Evolutionary conservation across 192 early-diverging fungal genomes (phyloP).

Genomic region (Geosiphon pyriformis): DNA sequence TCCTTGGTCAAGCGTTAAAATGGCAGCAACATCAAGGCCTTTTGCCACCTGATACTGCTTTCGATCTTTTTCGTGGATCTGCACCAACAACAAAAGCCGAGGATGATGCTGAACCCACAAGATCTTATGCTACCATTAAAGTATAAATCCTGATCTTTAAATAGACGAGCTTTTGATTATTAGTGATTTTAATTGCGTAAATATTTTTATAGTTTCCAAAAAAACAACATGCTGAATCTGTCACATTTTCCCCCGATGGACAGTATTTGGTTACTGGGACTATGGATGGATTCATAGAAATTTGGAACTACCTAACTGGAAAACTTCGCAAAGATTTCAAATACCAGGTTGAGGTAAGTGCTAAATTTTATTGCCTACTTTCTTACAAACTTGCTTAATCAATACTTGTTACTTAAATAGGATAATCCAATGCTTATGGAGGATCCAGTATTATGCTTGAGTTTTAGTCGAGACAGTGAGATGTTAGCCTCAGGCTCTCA

Average conservation of each 20-base stretch:
- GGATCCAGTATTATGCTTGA: constrained; percentile 67
- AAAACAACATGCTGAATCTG: constrained; percentile 73
- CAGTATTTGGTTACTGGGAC: constrained; percentile 83
- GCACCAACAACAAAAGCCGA: constrained; percentile 54
- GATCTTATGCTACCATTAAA: constrained; percentile 77
- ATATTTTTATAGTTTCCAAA: constrained; percentile 66
- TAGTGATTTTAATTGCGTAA: neutral
- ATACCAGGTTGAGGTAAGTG: constrained; percentile 79
- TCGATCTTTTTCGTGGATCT: constrained; percentile 78
- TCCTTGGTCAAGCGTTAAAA: constrained; percentile 83
- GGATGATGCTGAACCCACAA: constrained; percentile 69
- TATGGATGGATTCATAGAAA: constrained; percentile 91
- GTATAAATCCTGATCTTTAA: constrained; percentile 31
- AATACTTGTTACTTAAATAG: constrained; percentile 30
- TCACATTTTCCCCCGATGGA: constrained; percentile 78
- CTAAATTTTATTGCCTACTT: constrained; percentile 1
- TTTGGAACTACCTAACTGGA: constrained; percentile 91
- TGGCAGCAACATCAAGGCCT: constrained; percentile 83
- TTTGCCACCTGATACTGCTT: constrained; percentile 59
- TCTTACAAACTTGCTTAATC: neutral
- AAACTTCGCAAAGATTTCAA: constrained; percentile 83
- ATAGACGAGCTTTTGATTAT: neutral
- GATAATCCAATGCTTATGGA: constrained; percentile 93
- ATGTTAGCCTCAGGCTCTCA: constrained; percentile 76
- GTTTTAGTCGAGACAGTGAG: constrained; percentile 74